Evolutionary conservation across 2,329 filamentous ascomycete genomes (phyloP), one percentile per base, ranked within the genome.

Genomic region (Paradendryphiella salina): DNA sequence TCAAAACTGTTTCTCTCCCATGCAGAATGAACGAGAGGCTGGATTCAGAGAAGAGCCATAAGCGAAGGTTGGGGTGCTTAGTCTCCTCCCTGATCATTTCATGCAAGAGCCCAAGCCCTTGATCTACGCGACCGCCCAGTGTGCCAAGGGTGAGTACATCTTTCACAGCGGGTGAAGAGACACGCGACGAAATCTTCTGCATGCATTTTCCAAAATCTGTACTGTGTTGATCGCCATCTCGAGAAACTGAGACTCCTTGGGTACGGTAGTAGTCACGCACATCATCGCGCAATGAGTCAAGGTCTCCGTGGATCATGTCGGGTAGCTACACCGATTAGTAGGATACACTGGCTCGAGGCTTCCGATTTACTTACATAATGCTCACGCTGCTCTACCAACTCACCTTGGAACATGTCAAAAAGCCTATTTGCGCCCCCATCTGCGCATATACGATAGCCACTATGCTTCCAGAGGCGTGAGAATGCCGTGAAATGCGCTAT

Each of bases 351-450:
- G 15, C 21, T 35, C 21, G 10, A 6, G 9, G 14, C 15, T 45
- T 32, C 38, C 14, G n/a, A 51, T 5, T 9, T 29, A 37, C 71
- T 57, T 57, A 74, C 72, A 59, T 66, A 75, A 20, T 64, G 45
- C 8, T 45, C 50, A 50, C 69, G 61, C 23, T 57, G 57, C 11
- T 48, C 31, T 48, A 56, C 54, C 28, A 63, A 46, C 6, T 56
- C 56, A 14, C 63, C 67, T 20, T 64, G 50, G 57, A 79, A 74
- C 57, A 79, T 76, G 58, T 84, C 73, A 58, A 81, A 79, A 15
- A 96, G 80, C 31, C 84, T 81, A 67, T 97, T 96, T 37, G 92
- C 92, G 18, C 91, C 94, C 47, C 92, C 94, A 75, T 99, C 94
- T 21, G 91, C 94, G 51, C 91, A 96, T 45, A 97, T 80, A 18